phyloP scores from a whole-genome alignment of 495 filamentous ascomycete species.

The Penicillium paradoxum region DNA sequence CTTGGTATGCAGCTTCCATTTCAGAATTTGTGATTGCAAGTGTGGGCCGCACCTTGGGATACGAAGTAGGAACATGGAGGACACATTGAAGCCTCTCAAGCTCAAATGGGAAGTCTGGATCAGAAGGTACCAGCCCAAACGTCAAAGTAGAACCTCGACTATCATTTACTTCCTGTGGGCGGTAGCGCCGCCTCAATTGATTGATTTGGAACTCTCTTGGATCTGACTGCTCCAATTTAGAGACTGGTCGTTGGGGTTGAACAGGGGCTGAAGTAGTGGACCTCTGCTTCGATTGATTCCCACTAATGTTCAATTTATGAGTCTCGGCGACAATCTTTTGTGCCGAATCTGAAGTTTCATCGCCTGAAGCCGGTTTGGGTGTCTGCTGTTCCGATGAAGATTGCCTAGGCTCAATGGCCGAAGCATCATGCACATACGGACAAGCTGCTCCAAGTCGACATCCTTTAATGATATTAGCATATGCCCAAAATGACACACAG shows the following conservation, averaged over 20 bases:
- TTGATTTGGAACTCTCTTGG: conserved; percentile 71
- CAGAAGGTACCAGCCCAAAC: conserved; percentile 70
- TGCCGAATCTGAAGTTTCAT: conserved; percentile 3
- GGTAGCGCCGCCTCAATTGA: conserved; percentile 69
- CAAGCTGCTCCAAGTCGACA: conserved; percentile 40
- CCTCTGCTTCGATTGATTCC: conserved; percentile 6
- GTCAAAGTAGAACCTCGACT: conserved; percentile 51
- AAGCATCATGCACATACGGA: conserved; percentile 37
- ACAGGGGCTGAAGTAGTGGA: conserved; percentile 11
- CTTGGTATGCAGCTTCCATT: conserved; percentile 73
- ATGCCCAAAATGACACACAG: neutral
- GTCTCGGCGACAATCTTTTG: conserved; percentile 3
- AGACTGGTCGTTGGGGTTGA: conserved; percentile 56
- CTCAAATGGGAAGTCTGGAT: conserved; percentile 83
- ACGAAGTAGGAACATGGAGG: conserved; percentile 61
- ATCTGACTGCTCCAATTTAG: conserved; percentile 59
- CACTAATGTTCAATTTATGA: conserved; percentile 12
- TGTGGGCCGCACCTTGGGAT: conserved; percentile 53
- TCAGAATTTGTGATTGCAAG: conserved; percentile 68
- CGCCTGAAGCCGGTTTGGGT: neutral
- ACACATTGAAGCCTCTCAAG: conserved; percentile 66
- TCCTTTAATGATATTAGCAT: conserved; percentile 29
- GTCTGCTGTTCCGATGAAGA: conserved; percentile 8
- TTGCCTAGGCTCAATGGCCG: conserved; percentile 8
- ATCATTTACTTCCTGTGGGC: conserved; percentile 52